Base-by-base conservation (phyloP, 306 rosid species). In the Gleditsia sinensis region DNA sequence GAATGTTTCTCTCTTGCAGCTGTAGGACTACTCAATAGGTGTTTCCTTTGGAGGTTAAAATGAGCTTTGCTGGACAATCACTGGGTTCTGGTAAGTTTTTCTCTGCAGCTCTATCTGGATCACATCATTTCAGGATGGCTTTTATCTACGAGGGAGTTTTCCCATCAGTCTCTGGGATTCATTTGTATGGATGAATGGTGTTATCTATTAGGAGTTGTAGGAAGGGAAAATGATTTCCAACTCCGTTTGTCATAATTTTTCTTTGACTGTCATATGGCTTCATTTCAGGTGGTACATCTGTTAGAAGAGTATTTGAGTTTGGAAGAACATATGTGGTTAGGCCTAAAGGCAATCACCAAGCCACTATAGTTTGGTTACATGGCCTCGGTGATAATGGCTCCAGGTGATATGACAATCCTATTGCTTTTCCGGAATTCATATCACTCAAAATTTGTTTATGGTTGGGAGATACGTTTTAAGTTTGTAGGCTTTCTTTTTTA, bases 321-420 rank as follows among this genome's bases (percentile, higher is more conserved):
- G 98, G 98, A 74, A 88, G 90, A 82, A 93, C 98, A 30, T 88
- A 93, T 80, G 98, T 93, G 39, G 97, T 93, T 40, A 88, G 86
- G 84, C 98, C 98, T 76, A 93, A 91, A 79, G 98, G 96, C 61
- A 93, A 83, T 86, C 98, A 93, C 85, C 98, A 89, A 85, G 98
- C 98, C 65, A 93, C 98, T 9, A 80, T 93, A 67, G 96, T 93
- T 72, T 93, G 98, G 98, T 87, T 93, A 46, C 98, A 91, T 74
- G 98, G 98, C 64, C 97, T 93, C 21, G 98, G 98, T 25, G 98
- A 93, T 76, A 91, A 93, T 82, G 98, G 98, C 78, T 82, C 98
- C 71, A 93, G 98, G 98, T 93, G 84, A 62, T 63, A 70, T 49
- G 61, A 45, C 76, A 68, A 64, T 39, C 70, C 69, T 82, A 17